These are phyloP conservation scores for Cladophialophora exuberans DNA, from an alignment of 2,329 filamentous ascomycete genomes.

Conservation along the genomic window DNA sequence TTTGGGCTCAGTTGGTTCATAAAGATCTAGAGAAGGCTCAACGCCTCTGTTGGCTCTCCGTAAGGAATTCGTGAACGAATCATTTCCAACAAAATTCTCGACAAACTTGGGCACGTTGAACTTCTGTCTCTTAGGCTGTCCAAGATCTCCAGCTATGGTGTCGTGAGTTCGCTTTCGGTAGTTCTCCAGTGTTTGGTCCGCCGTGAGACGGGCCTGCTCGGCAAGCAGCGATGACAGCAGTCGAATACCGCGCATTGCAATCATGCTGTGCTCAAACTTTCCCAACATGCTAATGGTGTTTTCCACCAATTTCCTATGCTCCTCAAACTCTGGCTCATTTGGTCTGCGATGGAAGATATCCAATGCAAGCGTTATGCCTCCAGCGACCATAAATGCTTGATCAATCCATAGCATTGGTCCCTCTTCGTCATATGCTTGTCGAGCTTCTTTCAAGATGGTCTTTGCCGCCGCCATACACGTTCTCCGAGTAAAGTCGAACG, in stretches of 20 bases:
- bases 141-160: conserved; percentile 9
- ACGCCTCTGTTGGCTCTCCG: conserved; percentile 14
- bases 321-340: conserved; percentile 29
- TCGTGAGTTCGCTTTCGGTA: conserved; percentile 31
- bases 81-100: conserved; percentile 30
- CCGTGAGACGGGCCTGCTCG: conserved; percentile 31
- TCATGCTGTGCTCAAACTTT: conserved; percentile 34
- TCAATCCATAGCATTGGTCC: conserved; percentile 50
- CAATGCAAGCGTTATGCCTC: conserved; percentile 44
- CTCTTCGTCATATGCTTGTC: conserved; percentile 38
- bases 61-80: conserved; percentile 29
- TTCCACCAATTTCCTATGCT: conserved; percentile 31
- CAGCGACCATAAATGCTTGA: conserved; percentile 47
- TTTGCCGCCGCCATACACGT: conserved; percentile 46
- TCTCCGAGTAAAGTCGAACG: conserved; percentile 48
- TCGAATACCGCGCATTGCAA: conserved; percentile 31
- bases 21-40: conserved; percentile 23
- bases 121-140: conserved; percentile 30
- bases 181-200: conserved; percentile 29
- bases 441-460: conserved; percentile 46
- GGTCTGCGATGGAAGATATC: conserved; percentile 41
- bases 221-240: conserved; percentile 32
- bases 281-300: conserved; percentile 31
- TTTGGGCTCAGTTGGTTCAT: conserved; percentile 18
- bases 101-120: conserved; percentile 34